phyloP scores from a whole-genome alignment of 352 stramenopile species.

The Pythium dissimile region DNA sequence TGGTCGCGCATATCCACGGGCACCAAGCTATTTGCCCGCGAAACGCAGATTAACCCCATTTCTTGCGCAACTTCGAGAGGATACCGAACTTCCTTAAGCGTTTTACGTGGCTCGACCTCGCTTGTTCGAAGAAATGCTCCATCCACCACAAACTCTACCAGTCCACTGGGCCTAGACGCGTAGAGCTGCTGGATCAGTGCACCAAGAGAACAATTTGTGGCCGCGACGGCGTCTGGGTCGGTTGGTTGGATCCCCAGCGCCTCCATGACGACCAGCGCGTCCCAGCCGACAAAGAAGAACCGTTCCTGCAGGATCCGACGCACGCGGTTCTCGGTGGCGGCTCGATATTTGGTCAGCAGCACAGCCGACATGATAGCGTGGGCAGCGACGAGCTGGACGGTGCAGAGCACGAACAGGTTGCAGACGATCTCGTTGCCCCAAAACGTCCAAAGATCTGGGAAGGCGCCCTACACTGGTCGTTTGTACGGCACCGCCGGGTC shows the following conservation, averaged over 20 bases:
- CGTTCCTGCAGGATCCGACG: constrained; percentile 32
- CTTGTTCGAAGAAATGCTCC: constrained; percentile 47
- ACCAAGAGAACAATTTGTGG: constrained; percentile 31
- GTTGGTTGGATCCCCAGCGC: constrained; percentile 36
- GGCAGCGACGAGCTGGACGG: constrained; percentile 15
- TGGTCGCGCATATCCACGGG: too few species aligned
- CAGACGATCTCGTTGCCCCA: constrained; percentile 45
- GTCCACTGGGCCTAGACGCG: constrained; percentile 30
- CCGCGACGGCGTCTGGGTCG: constrained; percentile 16
- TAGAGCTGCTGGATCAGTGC: constrained; percentile 39
- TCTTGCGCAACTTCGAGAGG: too few species aligned
- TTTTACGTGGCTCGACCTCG: too few species aligned
- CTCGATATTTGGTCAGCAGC: constrained; percentile 28
- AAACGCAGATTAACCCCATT: too few species aligned
- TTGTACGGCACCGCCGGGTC: constrained; percentile 20
- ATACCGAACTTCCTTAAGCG: too few species aligned
- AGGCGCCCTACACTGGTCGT: constrained; percentile 25
- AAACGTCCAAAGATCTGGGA: constrained; percentile 29
- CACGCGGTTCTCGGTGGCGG: constrained; percentile 26
- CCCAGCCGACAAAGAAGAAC: constrained; percentile 43
- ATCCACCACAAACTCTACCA: constrained; percentile 34
- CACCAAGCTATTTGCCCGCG: too few species aligned
- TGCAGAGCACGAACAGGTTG: constrained; percentile 32
- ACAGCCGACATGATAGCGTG: constrained; percentile 12
- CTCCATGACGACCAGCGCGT: constrained; percentile 31